Conservation (phyloP, 257 asterid species). For the Jasminum sambac region DNA sequence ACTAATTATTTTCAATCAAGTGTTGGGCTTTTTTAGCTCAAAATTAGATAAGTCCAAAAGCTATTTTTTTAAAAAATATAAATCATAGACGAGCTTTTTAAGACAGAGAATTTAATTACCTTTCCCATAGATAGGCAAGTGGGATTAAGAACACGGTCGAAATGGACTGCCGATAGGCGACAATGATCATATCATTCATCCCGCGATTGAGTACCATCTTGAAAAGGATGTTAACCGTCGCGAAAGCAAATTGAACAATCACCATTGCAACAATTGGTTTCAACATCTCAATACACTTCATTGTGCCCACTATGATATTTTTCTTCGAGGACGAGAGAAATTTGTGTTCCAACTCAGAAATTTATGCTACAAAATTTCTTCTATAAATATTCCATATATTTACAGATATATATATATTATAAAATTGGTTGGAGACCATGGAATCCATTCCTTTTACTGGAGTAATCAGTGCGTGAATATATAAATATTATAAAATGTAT, state of each 20-base stretch:
- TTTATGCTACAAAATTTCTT: neutral
- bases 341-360: neutral
- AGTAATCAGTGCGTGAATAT: neutral
- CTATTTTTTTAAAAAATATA: no score
- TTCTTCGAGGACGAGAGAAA: neutral
- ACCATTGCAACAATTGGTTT: conserved; percentile 48
- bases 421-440: neutral
- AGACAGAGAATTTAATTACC: conserved; percentile 29
- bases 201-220: conserved; percentile 59
- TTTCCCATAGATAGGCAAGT: conserved; percentile 53
- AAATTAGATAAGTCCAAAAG: no score
- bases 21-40: no score
- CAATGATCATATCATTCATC: conserved; percentile 36
- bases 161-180: conserved; percentile 52
- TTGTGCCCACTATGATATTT: neutral
- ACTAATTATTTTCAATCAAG: neutral
- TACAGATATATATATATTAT: no score
- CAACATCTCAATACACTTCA: conserved; percentile 35
- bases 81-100: no score
- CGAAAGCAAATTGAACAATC: conserved; percentile 41
- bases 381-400: neutral
- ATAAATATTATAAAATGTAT: neutral
- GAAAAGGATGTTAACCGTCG: conserved; percentile 40
- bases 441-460: neutral
- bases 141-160: conserved; percentile 55